Conservation (phyloP, 140 eudicot genomes). For the Ambrosia hybrid region DNA sequence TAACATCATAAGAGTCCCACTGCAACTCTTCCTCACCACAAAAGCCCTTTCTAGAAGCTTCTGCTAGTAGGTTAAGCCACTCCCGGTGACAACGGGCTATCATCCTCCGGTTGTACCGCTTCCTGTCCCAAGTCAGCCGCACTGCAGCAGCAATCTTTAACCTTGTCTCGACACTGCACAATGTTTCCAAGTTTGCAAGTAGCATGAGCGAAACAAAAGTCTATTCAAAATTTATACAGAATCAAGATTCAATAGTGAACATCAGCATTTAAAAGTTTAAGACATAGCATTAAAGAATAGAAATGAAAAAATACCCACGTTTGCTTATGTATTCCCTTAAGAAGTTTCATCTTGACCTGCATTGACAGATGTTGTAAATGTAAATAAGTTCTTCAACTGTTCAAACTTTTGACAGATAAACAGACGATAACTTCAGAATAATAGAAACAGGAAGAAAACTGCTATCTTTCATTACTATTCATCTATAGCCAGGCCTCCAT, state of each 20-base stretch:
- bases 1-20: constrained; percentile 71
- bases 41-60: constrained; percentile 61
- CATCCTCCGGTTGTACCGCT: constrained; percentile 10
- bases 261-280: background rate
- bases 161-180: constrained; percentile 43
- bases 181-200: background rate
- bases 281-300: background rate
- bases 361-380: background rate
- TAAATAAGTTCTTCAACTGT: background rate
- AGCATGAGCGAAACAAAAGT: background rate
- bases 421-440: background rate
- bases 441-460: too few species aligned
- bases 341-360: constrained; percentile 67
- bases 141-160: constrained; percentile 15
- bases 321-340: constrained; percentile 66
- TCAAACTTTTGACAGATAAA: constrained; percentile 4
- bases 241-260: constrained; percentile 11
- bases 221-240: background rate
- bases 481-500: too few species aligned
- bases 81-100: constrained; percentile 18
- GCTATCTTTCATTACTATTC: too few species aligned
- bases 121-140: constrained; percentile 6
- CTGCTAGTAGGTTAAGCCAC: constrained; percentile 16
- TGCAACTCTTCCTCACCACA: constrained; percentile 73
- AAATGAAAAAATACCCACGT: constrained; percentile 39